Conservation (phyloP, 192 early-diverging fungal species). For the Entomortierella chlamydospora region DNA sequence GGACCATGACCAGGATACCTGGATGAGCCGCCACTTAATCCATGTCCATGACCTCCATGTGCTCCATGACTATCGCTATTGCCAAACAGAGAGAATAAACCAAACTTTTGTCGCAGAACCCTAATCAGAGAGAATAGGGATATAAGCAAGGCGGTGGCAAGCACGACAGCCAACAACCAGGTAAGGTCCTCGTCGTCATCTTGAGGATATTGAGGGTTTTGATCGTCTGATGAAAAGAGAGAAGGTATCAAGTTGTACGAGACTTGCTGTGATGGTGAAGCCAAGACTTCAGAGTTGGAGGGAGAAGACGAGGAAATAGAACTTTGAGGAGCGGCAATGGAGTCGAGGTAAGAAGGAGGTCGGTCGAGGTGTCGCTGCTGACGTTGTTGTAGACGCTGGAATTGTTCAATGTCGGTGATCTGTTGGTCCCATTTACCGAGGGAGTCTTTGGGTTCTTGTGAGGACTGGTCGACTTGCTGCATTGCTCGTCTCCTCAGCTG, state of each 20-base stretch:
- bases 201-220: neutral
- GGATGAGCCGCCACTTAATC: conserved; percentile 1
- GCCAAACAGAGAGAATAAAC: conserved; percentile 11
- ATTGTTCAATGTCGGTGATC: neutral
- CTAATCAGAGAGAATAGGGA: conserved; percentile 13
- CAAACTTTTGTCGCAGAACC: conserved; percentile 20
- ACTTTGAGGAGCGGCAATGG: conserved; percentile 1
- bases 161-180: conserved; percentile 28
- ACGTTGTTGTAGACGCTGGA: conserved; percentile 11
- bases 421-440: conserved; percentile 12
- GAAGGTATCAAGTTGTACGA: conserved; percentile 16
- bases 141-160: conserved; percentile 15
- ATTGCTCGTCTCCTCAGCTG: neutral
- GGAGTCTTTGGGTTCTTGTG: neutral
- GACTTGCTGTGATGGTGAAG: neutral
- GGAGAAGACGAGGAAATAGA: neutral
- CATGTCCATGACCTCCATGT: conserved; percentile 8
- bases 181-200: conserved; percentile 31
- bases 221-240: neutral
- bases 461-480: neutral
- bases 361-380: neutral
- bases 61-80: neutral
- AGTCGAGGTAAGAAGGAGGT: conserved; percentile 19
- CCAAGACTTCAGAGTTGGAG: neutral
- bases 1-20: conserved; percentile 31